These are phyloP conservation scores for Astraeus odoratus DNA, from an alignment of 768 basidiomycete species.

Conservation along the genomic window DNA sequence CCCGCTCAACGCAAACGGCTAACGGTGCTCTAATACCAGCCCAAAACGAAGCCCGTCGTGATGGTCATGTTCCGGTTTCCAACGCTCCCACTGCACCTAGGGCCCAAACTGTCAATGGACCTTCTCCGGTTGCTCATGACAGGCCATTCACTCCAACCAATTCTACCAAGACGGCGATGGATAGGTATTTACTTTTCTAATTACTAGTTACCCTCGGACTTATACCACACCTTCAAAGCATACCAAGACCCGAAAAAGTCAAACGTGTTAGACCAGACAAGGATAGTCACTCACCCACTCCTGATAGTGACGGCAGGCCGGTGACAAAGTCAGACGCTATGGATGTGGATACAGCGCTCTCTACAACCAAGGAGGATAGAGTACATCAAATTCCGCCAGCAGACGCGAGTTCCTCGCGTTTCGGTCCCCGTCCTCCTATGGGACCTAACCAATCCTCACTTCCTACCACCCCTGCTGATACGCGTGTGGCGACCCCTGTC, in stretches of 20 bases:
- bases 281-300: constrained; percentile 30
- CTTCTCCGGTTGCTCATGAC: constrained; percentile 20
- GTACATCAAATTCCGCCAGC: constrained; percentile 8
- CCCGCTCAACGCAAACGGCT: constrained; percentile 27
- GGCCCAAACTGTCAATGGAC: constrained; percentile 37
- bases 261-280: constrained; percentile 44
- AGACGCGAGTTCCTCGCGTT: constrained; percentile 15
- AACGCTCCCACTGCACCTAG: constrained; percentile 43
- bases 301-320: constrained; percentile 22
- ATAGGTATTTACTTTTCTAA: constrained; percentile 41
- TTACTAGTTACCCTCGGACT: background rate
- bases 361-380: constrained; percentile 22
- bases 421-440: constrained; percentile 15
- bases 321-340: constrained; percentile 24
- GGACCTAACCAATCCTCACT: constrained; percentile 10
- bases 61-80: constrained; percentile 16
- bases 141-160: constrained; percentile 25
- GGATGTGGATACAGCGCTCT: constrained; percentile 27
- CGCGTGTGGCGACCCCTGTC: constrained; percentile 10
- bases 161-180: constrained; percentile 54
- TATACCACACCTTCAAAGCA: constrained; percentile 32
- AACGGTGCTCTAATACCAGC: constrained; percentile 32
- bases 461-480: constrained; percentile 11
- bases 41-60: constrained; percentile 33
- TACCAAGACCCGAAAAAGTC: constrained; percentile 76